A percentile compares a stretch with the other conserved stretches of the same genome.
Conservation (phyloP, 768 basidiomycete species). For the Tricholoma terreum region DNA sequence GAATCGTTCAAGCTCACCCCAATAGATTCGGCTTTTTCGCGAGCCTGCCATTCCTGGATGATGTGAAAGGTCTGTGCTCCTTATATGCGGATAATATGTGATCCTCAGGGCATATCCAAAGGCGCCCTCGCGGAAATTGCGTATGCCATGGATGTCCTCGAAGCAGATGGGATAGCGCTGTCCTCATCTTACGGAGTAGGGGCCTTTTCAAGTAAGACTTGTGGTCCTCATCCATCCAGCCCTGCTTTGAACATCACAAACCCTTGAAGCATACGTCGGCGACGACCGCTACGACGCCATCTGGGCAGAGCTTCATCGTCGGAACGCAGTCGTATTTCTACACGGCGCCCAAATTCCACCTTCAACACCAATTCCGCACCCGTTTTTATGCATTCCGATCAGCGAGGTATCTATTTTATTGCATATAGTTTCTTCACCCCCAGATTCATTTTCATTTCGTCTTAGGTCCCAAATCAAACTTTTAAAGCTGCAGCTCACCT, state of each 20-base stretch:
- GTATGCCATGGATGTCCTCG: constrained; percentile 57
- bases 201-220: constrained; percentile 45
- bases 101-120: constrained; percentile 20
- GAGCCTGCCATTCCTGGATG: constrained; percentile 57
- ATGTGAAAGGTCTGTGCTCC: constrained; percentile 50
- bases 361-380: constrained; percentile 60
- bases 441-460: constrained; percentile 2
- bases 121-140: constrained; percentile 59
- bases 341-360: constrained; percentile 70
- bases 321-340: constrained; percentile 62
- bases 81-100: background rate
- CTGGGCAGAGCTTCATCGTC: constrained; percentile 66
- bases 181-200: constrained; percentile 67
- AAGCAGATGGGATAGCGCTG: constrained; percentile 63
- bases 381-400: constrained; percentile 63
- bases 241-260: constrained; percentile 1
- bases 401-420: constrained; percentile 46
- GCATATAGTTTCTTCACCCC: background rate
- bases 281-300: constrained; percentile 61
- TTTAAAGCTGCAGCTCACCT: constrained; percentile 80
- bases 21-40: constrained; percentile 69
- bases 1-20: constrained; percentile 48
- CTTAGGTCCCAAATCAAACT: constrained; percentile 75
- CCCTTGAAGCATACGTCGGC: constrained; percentile 57
- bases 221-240: background rate